Base-by-base conservation (phyloP, 2,329 filamentous ascomycete genomes). In the Aaosphaeria pasadenensis region DNA sequence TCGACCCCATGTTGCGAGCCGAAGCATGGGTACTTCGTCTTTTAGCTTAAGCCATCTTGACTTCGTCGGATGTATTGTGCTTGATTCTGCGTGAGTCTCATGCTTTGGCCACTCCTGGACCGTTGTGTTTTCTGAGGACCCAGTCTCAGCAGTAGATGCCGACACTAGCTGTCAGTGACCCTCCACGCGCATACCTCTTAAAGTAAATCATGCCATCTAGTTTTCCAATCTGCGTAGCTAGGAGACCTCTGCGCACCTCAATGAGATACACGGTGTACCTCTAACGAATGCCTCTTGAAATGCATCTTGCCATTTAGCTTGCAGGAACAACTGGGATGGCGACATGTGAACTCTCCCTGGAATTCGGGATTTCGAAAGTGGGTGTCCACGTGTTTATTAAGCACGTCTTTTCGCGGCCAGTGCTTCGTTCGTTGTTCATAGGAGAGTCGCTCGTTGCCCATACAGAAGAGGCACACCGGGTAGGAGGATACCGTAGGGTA, bases 241-340 rank as follows among this genome's bases (percentile, higher is more conserved):
- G 17, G n/a, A n/a, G n/a, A n/a, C 17, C 17, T 24, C 17, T 24
- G 17, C 17, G 17, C 17, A 3, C 17, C 17, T 36, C 38, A 57
- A 47, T 57, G 32, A 50, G 43, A 32, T 38, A 55, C 47, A 43
- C 44, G 29, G 36, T 57, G 35, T 45, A 50, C 42, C n/a, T 55
- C 43, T 32, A 51, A 40, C 6, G 50, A 45, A 53, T 58, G 52
- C 40, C 55, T 58, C 49, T 56, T 56, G 13, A 54, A 58, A n/a
- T 56, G 48, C 45, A 51, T 46, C 11, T 43, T 51, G 5, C 46
- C 39, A 9, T 46, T 40, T 36, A 58, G 30, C 30, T 41, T 50
- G 5, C n/a, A 35, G 5, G 17, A 49, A 45, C 48, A 57, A 11
- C 31, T 50, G 45, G 52, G 47, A 40, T 58, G 28, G 46, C 43